Conservation (phyloP, 139 green algal species). For the Chlorella vulgaris region DNA sequence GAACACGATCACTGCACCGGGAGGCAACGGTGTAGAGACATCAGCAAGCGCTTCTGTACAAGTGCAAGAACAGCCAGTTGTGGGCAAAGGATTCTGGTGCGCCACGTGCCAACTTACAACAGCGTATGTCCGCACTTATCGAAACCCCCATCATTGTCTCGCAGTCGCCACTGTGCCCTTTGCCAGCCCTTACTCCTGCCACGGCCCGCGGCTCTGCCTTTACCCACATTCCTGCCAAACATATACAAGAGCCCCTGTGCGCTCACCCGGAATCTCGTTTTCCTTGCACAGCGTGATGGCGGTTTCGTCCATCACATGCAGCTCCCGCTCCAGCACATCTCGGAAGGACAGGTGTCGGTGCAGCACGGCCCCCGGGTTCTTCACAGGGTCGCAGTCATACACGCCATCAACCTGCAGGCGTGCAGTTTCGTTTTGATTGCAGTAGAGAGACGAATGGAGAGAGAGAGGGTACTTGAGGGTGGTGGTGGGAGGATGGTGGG, state of each 20-base stretch:
- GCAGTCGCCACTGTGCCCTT: too few species aligned
- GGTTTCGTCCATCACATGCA: slow-evolving; percentile 95
- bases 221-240: too few species aligned
- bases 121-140: too few species aligned
- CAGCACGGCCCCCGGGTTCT: slow-evolving; percentile 71
- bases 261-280: slow-evolving; percentile 87
- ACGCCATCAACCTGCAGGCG: slow-evolving; percentile 93
- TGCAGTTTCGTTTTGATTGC: too few species aligned
- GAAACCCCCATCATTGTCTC: too few species aligned
- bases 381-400: slow-evolving; percentile 89
- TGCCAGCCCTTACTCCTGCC: too few species aligned
- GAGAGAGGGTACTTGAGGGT: background rate
- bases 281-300: slow-evolving; percentile 98
- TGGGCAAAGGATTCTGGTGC: too few species aligned
- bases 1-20: slow-evolving; percentile 86
- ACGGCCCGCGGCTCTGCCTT: too few species aligned
- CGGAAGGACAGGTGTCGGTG: slow-evolving; percentile 68
- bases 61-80: too few species aligned
- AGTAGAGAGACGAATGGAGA: background rate
- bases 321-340: slow-evolving; percentile 57
- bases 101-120: too few species aligned
- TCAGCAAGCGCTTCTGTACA: too few species aligned
- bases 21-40: too few species aligned
- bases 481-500: background rate
- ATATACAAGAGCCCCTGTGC: background rate